Base-by-base conservation (phyloP, 177 flowering plant genomes). In the Vitis hybrid region DNA sequence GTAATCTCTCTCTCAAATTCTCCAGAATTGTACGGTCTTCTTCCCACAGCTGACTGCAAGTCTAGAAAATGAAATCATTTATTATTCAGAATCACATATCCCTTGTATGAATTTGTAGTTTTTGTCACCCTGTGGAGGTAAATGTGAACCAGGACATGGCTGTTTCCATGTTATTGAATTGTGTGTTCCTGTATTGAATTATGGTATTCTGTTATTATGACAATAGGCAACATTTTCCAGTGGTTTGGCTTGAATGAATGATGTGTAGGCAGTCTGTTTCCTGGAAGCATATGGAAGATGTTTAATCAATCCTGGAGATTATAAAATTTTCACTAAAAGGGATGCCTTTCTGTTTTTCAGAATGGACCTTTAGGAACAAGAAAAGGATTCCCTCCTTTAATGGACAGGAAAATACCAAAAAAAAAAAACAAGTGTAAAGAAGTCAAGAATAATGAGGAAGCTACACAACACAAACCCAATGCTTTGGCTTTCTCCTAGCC, bases 391-490 rank as follows among this genome's bases (percentile, higher is more conserved):
- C n/a, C 35, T 55, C 24, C 11, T 1, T 56, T 30, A 48, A 46
- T 60, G 56, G 50, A 46, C n/a, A 52, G 7, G 1, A 16, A 8
- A 60, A 21, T 56, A 46, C 13, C 4, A 24, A 24, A 24, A 24
- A 24, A 24, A 13, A 3, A 19, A 48, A 12, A 56, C 15, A 55
- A 49, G 12, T 11, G 58, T 19, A 58, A 60, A 65, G 49, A 74
- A 65, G 69, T 69, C 69, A 64, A 51, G 73, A 59, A 70, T 65
- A 74, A 59, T 18, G 68, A 18, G 48, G 3, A 48, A 24, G 30
- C 46, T 18, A 52, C 65, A 27, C 19, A 21, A 11, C 21, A 60
- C 14, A 24, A 12, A 11, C 15, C 18, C 63, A 12, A 10, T 0
- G 30, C 30, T 0, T 27, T 27, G 30, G 0, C 12, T 57, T 18